These are phyloP conservation scores for Fusarium illudens DNA, from an alignment of 2,329 filamentous ascomycete genomes.

Conservation along the genomic window DNA sequence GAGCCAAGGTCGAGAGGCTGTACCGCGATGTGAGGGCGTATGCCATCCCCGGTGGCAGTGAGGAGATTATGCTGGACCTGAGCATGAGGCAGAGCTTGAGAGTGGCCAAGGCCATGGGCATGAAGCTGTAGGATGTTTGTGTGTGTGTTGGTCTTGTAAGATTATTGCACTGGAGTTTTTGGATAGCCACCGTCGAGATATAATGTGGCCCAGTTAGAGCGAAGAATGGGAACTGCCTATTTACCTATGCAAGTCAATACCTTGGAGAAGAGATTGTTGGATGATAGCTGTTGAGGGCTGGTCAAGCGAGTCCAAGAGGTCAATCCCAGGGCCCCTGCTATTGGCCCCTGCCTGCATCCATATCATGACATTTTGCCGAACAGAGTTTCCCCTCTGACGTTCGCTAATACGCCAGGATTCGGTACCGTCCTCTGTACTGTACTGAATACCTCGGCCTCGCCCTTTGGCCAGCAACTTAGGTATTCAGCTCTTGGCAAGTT, in stretches of 20 bases:
- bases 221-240: constrained; percentile 19
- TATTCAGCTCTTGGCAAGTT: constrained; percentile 6
- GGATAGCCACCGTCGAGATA: background rate
- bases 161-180: constrained; percentile 26
- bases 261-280: background rate
- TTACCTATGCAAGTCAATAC: background rate
- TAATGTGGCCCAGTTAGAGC: constrained; percentile 10
- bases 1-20: constrained; percentile 91
- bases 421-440: background rate
- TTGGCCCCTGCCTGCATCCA: background rate
- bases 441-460: background rate
- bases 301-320: background rate
- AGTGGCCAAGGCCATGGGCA: constrained; percentile 89
- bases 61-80: constrained; percentile 99
- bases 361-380: background rate
- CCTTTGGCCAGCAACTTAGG: background rate
- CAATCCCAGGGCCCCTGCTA: background rate
- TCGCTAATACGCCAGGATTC: background rate
- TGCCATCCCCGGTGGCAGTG: constrained; percentile 92
- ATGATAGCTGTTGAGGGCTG: background rate
- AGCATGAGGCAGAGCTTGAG: constrained; percentile 90
- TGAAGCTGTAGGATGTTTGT: constrained; percentile 78
- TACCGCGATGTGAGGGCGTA: constrained; percentile 97
- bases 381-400: background rate
- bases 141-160: constrained; percentile 16